A percentile compares a stretch with the other conserved stretches of the same genome.
Evolutionary conservation across 352 stramenopile genomes (phyloP).

Genomic region (Globisporangium spiculum): DNA sequence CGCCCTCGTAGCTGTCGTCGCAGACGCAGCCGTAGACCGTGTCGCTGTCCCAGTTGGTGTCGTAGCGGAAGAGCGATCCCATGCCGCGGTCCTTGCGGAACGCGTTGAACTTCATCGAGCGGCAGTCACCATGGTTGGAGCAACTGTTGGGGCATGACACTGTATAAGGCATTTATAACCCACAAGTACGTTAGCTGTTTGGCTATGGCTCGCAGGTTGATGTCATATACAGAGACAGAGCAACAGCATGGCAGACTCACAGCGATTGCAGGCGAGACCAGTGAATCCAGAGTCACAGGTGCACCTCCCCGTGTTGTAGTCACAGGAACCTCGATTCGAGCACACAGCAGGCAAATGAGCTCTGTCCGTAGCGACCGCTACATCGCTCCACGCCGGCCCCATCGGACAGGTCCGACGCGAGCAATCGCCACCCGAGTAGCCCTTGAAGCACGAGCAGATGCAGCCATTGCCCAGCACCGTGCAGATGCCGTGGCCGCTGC

Average conservation of each 20-base stretch:
- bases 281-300: conserved; percentile 75
- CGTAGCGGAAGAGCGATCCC: conserved; percentile 43
- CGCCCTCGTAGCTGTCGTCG: conserved; percentile 74
- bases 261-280: conserved; percentile 70
- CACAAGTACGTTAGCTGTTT: not conserved
- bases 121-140: conserved; percentile 63
- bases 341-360: conserved; percentile 55
- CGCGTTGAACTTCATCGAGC: conserved; percentile 64
- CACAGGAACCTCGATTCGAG: conserved; percentile 68
- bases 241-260: conserved; percentile 26
- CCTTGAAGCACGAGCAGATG: conserved; percentile 79
- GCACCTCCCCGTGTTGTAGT: conserved; percentile 62
- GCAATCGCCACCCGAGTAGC: conserved; percentile 90
- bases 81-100: conserved; percentile 59
- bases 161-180: conserved; percentile 13
- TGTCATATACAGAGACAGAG: not conserved
- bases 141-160: conserved; percentile 70
- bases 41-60: conserved; percentile 78
- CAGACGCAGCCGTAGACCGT: conserved; percentile 90
- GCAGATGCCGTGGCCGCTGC: conserved; percentile 63
- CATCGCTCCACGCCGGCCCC: conserved; percentile 56
- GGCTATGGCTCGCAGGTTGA: not conserved
- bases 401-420: conserved; percentile 61
- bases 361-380: conserved; percentile 46
- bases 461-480: conserved; percentile 61